phyloP scores from a whole-genome alignment of 2,329 filamentous ascomycete species.

The Aspergillus thermomutatus region DNA sequence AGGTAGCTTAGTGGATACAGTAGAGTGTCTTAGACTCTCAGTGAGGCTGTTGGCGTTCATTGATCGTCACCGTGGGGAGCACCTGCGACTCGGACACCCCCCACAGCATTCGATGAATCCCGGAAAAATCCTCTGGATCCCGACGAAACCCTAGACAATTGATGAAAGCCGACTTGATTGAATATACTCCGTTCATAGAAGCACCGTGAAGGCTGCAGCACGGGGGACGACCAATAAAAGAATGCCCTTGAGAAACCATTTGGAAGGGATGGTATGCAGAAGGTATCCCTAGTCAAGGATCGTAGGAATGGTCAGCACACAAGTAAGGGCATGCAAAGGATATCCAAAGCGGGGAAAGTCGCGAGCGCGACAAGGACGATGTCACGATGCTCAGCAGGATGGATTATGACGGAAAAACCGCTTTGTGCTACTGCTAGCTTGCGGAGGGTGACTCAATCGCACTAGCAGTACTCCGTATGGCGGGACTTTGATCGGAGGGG shows the following conservation, averaged over 20 bases:
- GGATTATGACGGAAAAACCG: background rate
- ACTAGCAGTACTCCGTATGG: background rate
- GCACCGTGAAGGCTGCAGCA: background rate
- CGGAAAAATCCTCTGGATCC: background rate
- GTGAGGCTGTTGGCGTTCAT: background rate
- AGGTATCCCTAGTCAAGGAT: constrained; percentile 12
- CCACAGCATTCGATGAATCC: background rate
- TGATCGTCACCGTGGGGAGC: background rate
- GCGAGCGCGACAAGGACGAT: background rate
- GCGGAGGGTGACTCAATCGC: background rate
- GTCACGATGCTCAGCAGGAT: background rate
- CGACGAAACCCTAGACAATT: background rate
- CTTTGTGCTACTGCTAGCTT: background rate
- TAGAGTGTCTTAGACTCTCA: background rate
- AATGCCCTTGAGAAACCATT: background rate
- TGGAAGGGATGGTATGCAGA: constrained; percentile 12
- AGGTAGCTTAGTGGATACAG: background rate
- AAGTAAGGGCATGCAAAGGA: constrained; percentile 9
- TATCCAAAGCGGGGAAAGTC: constrained; percentile 1
- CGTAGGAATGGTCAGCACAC: constrained; percentile 4
- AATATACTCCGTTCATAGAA: background rate
- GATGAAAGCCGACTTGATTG: background rate
- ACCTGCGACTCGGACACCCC: background rate
- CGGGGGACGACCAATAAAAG: background rate
- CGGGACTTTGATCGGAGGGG: background rate